Evolutionary conservation across 768 basidiomycete genomes (phyloP).

Genomic region (Chalciporus pseudorubinellus): DNA sequence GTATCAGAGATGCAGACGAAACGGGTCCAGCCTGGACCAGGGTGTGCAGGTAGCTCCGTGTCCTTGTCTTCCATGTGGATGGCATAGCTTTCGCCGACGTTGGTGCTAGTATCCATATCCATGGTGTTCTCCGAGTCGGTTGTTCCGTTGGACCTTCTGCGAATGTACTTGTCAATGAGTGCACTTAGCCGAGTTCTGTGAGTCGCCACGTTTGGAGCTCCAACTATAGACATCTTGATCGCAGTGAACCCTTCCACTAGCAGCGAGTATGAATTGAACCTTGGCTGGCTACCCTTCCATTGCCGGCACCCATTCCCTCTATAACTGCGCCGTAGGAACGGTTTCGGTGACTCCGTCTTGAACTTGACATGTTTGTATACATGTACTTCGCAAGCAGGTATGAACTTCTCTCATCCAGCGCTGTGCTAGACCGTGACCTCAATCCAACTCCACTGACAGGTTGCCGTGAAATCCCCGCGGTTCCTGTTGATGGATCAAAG

Average conservation of each 20-base stretch:
- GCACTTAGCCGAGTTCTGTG: neutral
- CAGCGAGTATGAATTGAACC: too few species aligned
- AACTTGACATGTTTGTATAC: constrained; percentile 2
- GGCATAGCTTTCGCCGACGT: constrained; percentile 2
- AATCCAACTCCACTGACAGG: neutral
- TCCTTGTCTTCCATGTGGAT: constrained; percentile 21
- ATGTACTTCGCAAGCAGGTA: constrained; percentile 1
- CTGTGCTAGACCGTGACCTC: neutral
- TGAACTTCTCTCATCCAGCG: neutral
- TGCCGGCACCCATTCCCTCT: neutral
- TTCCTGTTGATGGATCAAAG: neutral
- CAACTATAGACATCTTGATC: too few species aligned
- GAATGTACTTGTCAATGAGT: neutral
- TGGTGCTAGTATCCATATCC: neutral
- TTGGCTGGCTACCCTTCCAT: too few species aligned
- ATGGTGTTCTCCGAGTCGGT: neutral
- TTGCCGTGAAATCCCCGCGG: constrained; percentile 13
- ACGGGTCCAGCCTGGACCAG: constrained; percentile 33
- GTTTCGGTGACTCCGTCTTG: constrained; percentile 7
- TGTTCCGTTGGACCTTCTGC: constrained; percentile 4
- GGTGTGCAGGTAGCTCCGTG: constrained; percentile 26
- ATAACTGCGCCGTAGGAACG: constrained; percentile 3
- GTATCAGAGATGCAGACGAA: constrained; percentile 38
- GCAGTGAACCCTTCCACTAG: too few species aligned
- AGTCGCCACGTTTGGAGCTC: too few species aligned